Percentiles rank a stretch among this genome's conserved stretches.
Conservation (phyloP, 208 protist genomes). For the Histomonas meleagridis region DNA sequence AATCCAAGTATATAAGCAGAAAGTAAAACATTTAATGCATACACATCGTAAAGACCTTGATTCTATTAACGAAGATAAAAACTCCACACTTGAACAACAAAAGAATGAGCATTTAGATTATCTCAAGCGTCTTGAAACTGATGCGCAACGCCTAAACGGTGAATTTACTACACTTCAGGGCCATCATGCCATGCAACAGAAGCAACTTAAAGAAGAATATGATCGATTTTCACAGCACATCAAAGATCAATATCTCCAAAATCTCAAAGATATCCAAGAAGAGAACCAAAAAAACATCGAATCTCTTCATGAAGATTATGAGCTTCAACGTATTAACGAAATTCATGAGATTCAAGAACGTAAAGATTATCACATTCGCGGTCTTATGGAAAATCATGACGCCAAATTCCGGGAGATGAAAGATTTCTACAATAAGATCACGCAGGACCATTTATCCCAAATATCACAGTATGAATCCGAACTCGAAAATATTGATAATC, state of each 20-base stretch:
- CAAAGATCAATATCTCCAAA: not conserved
- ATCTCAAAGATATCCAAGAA: not conserved
- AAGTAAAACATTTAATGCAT: constrained; percentile 12
- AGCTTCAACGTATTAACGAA: constrained; percentile 6
- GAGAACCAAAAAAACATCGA: constrained; percentile 8
- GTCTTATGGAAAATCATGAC: constrained; percentile 46
- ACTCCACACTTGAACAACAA: not conserved
- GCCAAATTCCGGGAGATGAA: constrained; percentile 45
- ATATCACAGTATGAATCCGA: not conserved
- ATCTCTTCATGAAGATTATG: not conserved
- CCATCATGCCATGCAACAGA: not conserved
- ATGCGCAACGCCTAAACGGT: not conserved
- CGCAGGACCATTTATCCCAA: not conserved
- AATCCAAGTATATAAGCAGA: constrained; percentile 25
- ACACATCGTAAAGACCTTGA: not conserved
- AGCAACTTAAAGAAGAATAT: not conserved
- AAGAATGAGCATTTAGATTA: not conserved
- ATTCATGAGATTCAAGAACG: constrained; percentile 48
- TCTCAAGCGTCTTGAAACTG: not conserved
- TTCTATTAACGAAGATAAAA: not conserved
- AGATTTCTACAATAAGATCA: constrained; percentile 44
- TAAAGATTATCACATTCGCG: constrained; percentile 46
- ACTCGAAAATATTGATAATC: not conserved
- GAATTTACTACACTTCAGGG: not conserved
- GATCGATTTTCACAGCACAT: not conserved